phyloP scores from a whole-genome alignment of 768 basidiomycete genomes.

The Auriscalpium orientale region DNA sequence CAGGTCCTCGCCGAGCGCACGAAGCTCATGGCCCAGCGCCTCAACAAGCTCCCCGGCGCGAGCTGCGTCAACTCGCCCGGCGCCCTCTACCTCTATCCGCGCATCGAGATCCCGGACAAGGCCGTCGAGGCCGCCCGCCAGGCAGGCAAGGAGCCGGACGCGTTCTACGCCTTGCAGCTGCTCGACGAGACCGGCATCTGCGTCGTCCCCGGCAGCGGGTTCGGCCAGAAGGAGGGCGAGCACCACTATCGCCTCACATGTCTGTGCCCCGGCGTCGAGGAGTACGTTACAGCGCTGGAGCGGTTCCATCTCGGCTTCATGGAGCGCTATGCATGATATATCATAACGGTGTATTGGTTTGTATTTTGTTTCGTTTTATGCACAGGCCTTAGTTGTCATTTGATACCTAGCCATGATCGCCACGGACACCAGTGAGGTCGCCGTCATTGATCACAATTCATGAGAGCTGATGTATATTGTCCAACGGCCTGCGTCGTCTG shows the following conservation, averaged over 20 bases:
- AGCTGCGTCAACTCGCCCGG: constrained; percentile 87
- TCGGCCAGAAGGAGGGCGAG: constrained; percentile 87
- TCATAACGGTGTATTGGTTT: too few species aligned
- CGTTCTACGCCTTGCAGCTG: constrained; percentile 77
- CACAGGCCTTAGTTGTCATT: too few species aligned
- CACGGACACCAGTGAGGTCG: too few species aligned
- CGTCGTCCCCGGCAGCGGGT: constrained; percentile 88
- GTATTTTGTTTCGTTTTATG: too few species aligned
- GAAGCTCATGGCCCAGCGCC: constrained; percentile 63
- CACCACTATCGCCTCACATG: constrained; percentile 92
- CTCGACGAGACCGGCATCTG: constrained; percentile 91
- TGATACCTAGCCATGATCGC: too few species aligned
- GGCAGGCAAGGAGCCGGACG: constrained; percentile 77
- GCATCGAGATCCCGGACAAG: constrained; percentile 62
- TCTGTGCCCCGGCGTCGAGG: constrained; percentile 89
- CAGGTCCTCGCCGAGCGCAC: constrained; percentile 65
- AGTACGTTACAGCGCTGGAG: constrained; percentile 83
- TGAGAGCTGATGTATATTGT: too few species aligned
- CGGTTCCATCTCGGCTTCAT: constrained; percentile 59
- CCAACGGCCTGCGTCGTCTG: too few species aligned
- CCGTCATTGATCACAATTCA: too few species aligned
- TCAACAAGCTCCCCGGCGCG: constrained; percentile 80
- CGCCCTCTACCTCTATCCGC: constrained; percentile 90
- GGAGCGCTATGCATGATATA: constrained; percentile 32
- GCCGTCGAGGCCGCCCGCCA: constrained; percentile 67